Evolutionary conservation across 352 stramenopile genomes (phyloP), one percentile per base, ranked within the genome.

Genomic region (Globisporangium okanoganense): DNA sequence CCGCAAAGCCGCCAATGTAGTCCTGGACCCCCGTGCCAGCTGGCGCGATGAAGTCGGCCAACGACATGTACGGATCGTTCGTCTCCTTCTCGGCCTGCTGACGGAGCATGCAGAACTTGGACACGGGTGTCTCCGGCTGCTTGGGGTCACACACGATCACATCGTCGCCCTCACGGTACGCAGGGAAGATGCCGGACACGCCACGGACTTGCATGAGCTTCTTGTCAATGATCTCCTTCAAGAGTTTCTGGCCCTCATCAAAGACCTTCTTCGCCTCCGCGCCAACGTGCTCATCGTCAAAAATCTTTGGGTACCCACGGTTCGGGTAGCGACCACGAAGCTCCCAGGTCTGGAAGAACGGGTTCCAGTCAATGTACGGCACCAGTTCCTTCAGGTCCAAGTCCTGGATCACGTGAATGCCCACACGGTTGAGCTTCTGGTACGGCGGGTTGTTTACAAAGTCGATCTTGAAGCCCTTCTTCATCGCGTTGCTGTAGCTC

Each of bases 301-400:
- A 99, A 61, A 99, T 99, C 79, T 99, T 98, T 7, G 96, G 96
- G 70, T 99, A 99, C 20, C 95, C 95, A 70, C 96, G 87, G 75
- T 99, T 99, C 25, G 96, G 97, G 72, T 99, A 99, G 48, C 96
- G 89, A 24, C 96, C 97, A 59, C 97, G 82, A 44, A 99, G 78
- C 67, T 99, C 96, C 96, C 95, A 99, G 31, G 94, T 98, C 78
- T 99, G 95, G 82, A 99, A 99, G 76, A 99, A 99, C 14, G 97
- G 96, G 69, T 98, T 99, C 97, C 97, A 99, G 72, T 99, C 97
- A 64, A 99, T 99, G 73, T 96, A 98, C n/a, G 94, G 92, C 20
- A 98, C 81, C 33, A 98, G 72, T 48, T 96, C 82, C 61, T 93
- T 78, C 7, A 99, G 66, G 10, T 74, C 74, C 36, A 97, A 73